phyloP scores from a whole-genome alignment of 345 rosid species.

The Excoecaria agallocha region DNA sequence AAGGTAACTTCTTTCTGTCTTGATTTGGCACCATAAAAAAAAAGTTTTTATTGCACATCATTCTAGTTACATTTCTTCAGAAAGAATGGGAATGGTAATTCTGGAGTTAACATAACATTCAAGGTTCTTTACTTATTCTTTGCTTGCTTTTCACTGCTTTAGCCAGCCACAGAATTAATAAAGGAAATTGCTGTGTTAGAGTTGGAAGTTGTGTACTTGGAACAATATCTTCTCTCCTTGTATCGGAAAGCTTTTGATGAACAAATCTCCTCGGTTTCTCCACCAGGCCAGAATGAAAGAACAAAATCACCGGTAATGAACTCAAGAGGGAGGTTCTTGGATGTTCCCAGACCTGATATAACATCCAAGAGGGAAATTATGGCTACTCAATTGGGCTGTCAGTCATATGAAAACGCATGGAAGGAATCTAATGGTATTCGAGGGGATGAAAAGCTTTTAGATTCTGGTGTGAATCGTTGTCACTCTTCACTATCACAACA shows the following conservation, averaged over 20 bases:
- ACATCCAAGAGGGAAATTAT: slow-evolving; percentile 43
- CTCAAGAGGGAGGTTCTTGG: slow-evolving; percentile 40
- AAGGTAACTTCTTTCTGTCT: slow-evolving; percentile 47
- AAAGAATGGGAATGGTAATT: not conserved
- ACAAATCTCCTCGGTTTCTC: slow-evolving; percentile 47
- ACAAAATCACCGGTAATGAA: slow-evolving; percentile 45
- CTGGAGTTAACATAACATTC: not conserved
- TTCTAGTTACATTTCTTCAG: not conserved
- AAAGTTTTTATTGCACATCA: not conserved
- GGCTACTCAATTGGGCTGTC: slow-evolving; percentile 37
- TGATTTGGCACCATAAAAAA: slow-evolving; percentile 3
- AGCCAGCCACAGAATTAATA: slow-evolving; percentile 82
- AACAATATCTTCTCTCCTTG: slow-evolving; percentile 83
- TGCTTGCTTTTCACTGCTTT: slow-evolving; percentile 15
- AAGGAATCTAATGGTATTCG: slow-evolving; percentile 33
- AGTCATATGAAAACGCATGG: slow-evolving; percentile 31
- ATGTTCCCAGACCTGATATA: slow-evolving; percentile 40
- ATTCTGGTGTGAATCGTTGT: slow-evolving; percentile 66
- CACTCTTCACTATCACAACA: slow-evolving; percentile 77
- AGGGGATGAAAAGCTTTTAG: slow-evolving; percentile 44
- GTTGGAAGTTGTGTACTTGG: slow-evolving; percentile 86
- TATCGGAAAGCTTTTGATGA: slow-evolving; percentile 88
- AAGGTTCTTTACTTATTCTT: slow-evolving; percentile 6
- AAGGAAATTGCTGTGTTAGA: slow-evolving; percentile 85
- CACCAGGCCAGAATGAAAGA: slow-evolving; percentile 46